Conservation (phyloP, 345 rosid genomes). For the Gossypium ekmanianum region DNA sequence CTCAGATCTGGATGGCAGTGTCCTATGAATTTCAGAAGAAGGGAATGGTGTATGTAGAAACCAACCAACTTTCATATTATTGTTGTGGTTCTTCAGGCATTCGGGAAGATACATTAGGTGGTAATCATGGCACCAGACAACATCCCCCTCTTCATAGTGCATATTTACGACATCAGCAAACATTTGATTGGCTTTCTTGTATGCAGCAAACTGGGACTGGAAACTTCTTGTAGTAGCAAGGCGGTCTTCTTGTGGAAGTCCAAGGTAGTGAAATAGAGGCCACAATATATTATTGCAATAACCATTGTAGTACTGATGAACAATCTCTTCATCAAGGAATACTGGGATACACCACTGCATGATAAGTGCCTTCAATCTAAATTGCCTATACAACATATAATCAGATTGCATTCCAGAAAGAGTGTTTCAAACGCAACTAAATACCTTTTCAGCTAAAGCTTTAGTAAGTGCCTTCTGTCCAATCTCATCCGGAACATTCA, state of each 20-base stretch:
- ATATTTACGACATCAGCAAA: conserved; percentile 91
- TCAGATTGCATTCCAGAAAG: conserved; percentile 3
- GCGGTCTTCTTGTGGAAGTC: conserved; percentile 99
- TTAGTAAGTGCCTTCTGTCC: conserved; percentile 93
- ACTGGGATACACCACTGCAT: conserved; percentile 97
- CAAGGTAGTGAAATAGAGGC: conserved; percentile 98
- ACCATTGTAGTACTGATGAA: conserved; percentile 97
- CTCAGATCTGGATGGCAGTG: conserved; percentile 93
- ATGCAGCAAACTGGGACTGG: conserved; percentile 95
- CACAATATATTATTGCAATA: conserved; percentile 97
- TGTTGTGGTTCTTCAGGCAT: conserved; percentile 80
- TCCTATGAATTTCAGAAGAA: conserved; percentile 97
- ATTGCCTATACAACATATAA: neutral
- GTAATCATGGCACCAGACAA: conserved; percentile 99
- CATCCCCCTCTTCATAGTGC: conserved; percentile 97
- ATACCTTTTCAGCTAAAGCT: conserved; percentile 95
- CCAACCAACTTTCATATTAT: conserved; percentile 98
- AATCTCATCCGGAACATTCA: conserved; percentile 91
- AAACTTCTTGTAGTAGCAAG: conserved; percentile 97
- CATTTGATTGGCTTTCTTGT: conserved; percentile 97
- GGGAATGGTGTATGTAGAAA: conserved; percentile 99
- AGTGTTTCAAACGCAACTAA: neutral
- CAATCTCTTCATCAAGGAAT: conserved; percentile 98
- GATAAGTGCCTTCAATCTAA: conserved; percentile 11
- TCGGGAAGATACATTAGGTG: conserved; percentile 98